Evolutionary conservation across 1,139 yeast species (phyloP).

Genomic region (Suhomyces choctaworum): DNA sequence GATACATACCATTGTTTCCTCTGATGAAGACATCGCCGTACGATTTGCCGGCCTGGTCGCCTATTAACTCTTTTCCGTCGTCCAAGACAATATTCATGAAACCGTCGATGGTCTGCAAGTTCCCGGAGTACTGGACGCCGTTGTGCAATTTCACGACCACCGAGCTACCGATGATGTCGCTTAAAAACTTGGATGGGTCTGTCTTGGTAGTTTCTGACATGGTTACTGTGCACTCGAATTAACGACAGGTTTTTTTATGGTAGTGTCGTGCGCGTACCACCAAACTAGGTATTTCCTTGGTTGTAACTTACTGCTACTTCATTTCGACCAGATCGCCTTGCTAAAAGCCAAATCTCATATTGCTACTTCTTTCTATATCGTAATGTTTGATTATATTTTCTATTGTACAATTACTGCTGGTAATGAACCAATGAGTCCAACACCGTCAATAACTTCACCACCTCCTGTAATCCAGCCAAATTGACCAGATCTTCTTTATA

Average conservation of each 20-base stretch:
- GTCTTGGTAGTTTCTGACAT: conserved; percentile 25
- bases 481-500: conserved; percentile 25
- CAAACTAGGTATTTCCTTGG: too few species aligned
- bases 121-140: conserved; percentile 77
- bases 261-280: conserved; percentile 4
- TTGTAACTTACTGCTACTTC: too few species aligned
- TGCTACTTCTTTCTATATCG: neutral
- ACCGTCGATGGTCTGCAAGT: conserved; percentile 89
- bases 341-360: neutral
- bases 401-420: conserved; percentile 7
- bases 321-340: too few species aligned
- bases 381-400: neutral
- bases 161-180: conserved; percentile 73
- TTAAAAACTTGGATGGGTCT: conserved; percentile 75
- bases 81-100: conserved; percentile 93
- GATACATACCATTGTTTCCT: conserved; percentile 81
- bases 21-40: conserved; percentile 91
- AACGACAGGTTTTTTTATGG: conserved; percentile 1
- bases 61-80: conserved; percentile 66
- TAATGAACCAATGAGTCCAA: conserved; percentile 52
- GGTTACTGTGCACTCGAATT: neutral
- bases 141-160: conserved; percentile 85
- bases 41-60: conserved; percentile 52
- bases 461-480: conserved; percentile 41
- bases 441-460: conserved; percentile 58